Conservation (phyloP, 768 basidiomycete species). For the Amanita subjunquillea region DNA sequence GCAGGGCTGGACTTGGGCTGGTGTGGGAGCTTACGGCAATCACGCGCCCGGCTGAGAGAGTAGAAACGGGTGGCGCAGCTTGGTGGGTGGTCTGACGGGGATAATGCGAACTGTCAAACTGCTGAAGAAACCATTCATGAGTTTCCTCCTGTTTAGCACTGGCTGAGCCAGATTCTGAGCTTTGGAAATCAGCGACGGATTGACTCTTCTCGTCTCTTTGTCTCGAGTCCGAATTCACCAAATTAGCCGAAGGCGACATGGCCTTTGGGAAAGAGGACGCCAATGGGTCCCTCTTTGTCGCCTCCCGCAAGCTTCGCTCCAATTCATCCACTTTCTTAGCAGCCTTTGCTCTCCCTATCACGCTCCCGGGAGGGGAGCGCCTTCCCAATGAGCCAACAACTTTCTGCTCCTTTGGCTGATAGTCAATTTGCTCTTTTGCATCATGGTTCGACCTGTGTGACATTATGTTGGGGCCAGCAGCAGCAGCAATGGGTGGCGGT, state of each 20-base stretch:
- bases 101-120: slow-evolving; percentile 13
- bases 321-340: slow-evolving; percentile 31
- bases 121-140: slow-evolving; percentile 53
- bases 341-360: slow-evolving; percentile 33
- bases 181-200: not conserved
- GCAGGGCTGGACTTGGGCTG: not conserved
- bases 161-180: not conserved
- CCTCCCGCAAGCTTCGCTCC: slow-evolving; percentile 5
- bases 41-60: not conserved
- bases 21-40: not conserved
- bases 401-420: slow-evolving; percentile 9
- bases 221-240: not conserved
- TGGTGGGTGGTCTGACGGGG: not conserved
- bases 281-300: not conserved
- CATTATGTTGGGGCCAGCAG: slow-evolving; percentile 5
- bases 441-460: slow-evolving; percentile 1
- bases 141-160: slow-evolving; percentile 36
- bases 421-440: not conserved
- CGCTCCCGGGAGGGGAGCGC: slow-evolving; percentile 41
- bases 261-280: not conserved
- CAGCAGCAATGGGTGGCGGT: slow-evolving; percentile 9
- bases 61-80: not conserved
- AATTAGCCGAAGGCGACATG: not conserved
- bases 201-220: not conserved
- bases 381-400: slow-evolving; percentile 23